phyloP scores from a whole-genome alignment of 345 rosid genomes.

The Psidium friedrichsthalianum region DNA sequence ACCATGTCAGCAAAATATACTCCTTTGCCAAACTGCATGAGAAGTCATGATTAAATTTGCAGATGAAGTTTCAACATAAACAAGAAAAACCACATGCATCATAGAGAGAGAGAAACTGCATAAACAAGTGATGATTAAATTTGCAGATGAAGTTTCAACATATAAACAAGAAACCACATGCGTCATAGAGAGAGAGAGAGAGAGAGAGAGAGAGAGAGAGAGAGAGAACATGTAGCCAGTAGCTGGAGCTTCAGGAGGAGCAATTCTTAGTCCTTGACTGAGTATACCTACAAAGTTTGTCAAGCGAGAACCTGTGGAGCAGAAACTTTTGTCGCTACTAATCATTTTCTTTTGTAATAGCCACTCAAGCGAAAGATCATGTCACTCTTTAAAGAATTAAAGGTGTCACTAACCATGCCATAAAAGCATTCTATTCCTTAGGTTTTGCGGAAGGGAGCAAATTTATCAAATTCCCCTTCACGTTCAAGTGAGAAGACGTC shows the following conservation, averaged over 20 bases:
- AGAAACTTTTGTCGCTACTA: not conserved
- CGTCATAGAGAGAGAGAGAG: not conserved
- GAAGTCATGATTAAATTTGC: not conserved
- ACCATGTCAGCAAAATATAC: constrained; percentile 95
- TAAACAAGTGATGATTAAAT: not conserved
- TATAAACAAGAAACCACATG: not conserved
- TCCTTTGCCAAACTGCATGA: constrained; percentile 88
- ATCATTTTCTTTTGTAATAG: not conserved
- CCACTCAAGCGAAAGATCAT: not conserved
- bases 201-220: not conserved
- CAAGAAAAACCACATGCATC: not conserved
- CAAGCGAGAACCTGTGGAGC: constrained; percentile 69
- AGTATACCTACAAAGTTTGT: constrained; percentile 94
- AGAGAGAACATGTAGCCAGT: constrained; percentile 95
- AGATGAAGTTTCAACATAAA: not conserved
- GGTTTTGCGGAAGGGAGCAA: constrained; percentile 53
- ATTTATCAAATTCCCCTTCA: constrained; percentile 79
- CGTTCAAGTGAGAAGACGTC: constrained; percentile 87
- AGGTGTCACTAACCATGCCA: constrained; percentile 67
- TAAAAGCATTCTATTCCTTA: constrained; percentile 79
- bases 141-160: not conserved
- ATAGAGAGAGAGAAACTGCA: constrained; percentile 17
- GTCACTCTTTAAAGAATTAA: not conserved
- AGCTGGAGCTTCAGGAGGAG: constrained; percentile 98
- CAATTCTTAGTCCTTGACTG: constrained; percentile 94